These are phyloP conservation scores for Galerina sulciceps DNA, from an alignment of 768 basidiomycete species.

Conservation along the genomic window DNA sequence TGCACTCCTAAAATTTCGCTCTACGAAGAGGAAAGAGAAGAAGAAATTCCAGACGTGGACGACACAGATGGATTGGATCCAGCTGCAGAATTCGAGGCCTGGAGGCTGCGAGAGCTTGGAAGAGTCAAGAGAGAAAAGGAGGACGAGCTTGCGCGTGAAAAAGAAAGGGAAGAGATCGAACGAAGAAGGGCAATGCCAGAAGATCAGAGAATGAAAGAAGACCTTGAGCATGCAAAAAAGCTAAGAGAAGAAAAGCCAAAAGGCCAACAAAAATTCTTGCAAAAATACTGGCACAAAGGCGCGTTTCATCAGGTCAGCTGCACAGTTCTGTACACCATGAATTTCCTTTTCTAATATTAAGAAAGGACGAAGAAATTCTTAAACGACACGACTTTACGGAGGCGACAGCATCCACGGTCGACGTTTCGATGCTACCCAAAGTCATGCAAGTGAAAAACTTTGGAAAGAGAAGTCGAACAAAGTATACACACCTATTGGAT, in stretches of 20 bases:
- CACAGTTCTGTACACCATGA: neutral
- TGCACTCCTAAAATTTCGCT: neutral
- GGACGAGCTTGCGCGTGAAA: constrained; percentile 77
- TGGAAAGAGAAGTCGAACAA: constrained; percentile 88
- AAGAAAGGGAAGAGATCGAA: constrained; percentile 91
- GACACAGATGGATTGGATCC: constrained; percentile 95
- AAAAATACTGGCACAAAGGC: constrained; percentile 99
- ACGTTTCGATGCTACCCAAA: constrained; percentile 86
- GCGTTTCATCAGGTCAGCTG: constrained; percentile 89
- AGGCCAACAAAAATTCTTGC: constrained; percentile 89
- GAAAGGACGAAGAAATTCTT: constrained; percentile 84
- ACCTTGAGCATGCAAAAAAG: constrained; percentile 84
- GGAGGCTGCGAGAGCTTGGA: constrained; percentile 92
- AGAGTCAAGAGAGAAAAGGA: constrained; percentile 95
- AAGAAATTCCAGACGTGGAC: constrained; percentile 84
- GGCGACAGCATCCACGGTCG: constrained; percentile 86
- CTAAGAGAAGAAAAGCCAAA: constrained; percentile 87
- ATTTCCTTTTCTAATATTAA: neutral
- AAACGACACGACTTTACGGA: constrained; percentile 85
- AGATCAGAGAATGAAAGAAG: constrained; percentile 90
- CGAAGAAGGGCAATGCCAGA: constrained; percentile 91
- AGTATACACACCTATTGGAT: constrained; percentile 95
- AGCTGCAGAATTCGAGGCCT: constrained; percentile 89
- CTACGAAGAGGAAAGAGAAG: constrained; percentile 83
- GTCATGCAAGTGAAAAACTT: constrained; percentile 98